Conservation (phyloP, 768 basidiomycete species). For the Trametes cinnabarina region DNA sequence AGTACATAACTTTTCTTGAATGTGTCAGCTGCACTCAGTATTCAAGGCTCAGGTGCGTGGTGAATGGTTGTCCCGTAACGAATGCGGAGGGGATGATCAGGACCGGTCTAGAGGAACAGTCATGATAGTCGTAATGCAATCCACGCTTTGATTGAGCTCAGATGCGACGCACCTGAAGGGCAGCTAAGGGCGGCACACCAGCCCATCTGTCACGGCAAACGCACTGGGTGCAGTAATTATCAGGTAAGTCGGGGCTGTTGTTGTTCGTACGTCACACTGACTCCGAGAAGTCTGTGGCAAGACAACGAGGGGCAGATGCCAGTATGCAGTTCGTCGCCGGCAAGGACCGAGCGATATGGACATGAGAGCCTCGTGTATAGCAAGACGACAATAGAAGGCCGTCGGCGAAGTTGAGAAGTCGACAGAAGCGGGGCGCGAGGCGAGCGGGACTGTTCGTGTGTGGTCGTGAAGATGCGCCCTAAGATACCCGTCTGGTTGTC, state of each 20-base stretch:
- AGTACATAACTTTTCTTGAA: background rate
- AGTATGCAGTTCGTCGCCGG: background rate
- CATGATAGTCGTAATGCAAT: background rate
- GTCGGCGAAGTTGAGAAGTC: constrained; percentile 6
- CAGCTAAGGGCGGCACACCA: background rate
- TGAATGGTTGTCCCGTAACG: background rate
- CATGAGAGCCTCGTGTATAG: constrained; percentile 9
- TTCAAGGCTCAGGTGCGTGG: background rate
- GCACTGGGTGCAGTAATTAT: background rate
- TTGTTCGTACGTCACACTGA: constrained; percentile 3
- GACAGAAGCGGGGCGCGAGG: background rate
- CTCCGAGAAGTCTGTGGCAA: background rate
- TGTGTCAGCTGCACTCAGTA: background rate
- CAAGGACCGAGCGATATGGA: background rate
- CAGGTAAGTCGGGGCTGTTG: background rate
- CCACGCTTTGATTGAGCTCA: background rate
- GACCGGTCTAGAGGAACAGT: background rate
- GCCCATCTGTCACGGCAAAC: constrained; percentile 2
- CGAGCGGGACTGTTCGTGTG: background rate
- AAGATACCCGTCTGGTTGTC: background rate
- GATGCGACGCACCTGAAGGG: background rate
- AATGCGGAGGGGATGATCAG: background rate
- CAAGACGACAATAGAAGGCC: constrained; percentile 1
- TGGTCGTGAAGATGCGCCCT: constrained; percentile 1
- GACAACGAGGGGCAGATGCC: background rate